Conservation (phyloP, 371 early-diverging fungal genomes). For the Globomyces sp. region DNA sequence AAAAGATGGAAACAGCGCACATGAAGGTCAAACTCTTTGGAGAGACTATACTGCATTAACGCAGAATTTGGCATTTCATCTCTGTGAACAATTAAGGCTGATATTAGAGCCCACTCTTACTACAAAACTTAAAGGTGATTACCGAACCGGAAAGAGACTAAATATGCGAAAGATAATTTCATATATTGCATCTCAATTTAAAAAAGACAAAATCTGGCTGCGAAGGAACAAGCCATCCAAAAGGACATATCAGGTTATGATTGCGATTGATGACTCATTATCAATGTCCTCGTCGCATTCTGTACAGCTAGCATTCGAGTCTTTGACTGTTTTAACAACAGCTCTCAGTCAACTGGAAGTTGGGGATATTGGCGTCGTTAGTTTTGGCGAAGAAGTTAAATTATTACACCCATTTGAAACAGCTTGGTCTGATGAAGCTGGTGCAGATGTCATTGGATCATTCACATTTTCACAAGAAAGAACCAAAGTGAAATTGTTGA, state of each 20-base stretch:
- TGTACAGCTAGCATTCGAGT: constrained; percentile 90
- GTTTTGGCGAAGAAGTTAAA: constrained; percentile 86
- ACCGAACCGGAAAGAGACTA: constrained; percentile 98
- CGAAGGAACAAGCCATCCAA: constrained; percentile 97
- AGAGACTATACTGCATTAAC: constrained; percentile 77
- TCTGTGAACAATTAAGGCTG: constrained; percentile 94
- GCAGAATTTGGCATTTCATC: constrained; percentile 81
- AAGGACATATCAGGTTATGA: constrained; percentile 96
- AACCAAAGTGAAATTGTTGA: constrained; percentile 80
- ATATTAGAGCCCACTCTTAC: constrained; percentile 97
- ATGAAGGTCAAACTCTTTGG: constrained; percentile 79
- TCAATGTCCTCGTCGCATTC: constrained; percentile 92
- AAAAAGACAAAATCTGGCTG: constrained; percentile 99
- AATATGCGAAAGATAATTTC: constrained; percentile 99
- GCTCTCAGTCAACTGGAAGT: constrained; percentile 93
- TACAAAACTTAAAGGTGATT: constrained; percentile 97
- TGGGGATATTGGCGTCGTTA: constrained; percentile 84
- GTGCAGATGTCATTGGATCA: constrained; percentile 79
- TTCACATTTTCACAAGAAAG: constrained; percentile 90
- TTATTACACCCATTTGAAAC: constrained; percentile 90
- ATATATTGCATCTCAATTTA: constrained; percentile 98
- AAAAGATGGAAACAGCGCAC: constrained; percentile 35
- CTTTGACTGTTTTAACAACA: constrained; percentile 85
- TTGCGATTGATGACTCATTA: constrained; percentile 98
- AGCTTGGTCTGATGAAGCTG: constrained; percentile 85